These are phyloP conservation scores for Penicillium manginii DNA, from an alignment of 495 filamentous ascomycete species.

Conservation along the genomic window DNA sequence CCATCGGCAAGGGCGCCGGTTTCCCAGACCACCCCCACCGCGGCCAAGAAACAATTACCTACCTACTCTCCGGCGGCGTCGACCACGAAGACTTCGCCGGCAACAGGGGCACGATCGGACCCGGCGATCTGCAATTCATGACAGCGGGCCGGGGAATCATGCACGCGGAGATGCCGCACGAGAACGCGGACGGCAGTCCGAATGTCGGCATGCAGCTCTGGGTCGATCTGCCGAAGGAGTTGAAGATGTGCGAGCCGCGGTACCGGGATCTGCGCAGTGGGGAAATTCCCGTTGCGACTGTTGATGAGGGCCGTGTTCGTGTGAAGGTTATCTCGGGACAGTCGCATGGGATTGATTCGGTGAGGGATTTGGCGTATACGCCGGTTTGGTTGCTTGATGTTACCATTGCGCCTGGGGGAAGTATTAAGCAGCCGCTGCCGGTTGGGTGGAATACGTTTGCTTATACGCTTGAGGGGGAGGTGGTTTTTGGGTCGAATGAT, in stretches of 20 bases:
- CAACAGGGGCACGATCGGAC: slow-evolving; percentile 79
- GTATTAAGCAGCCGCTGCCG: slow-evolving; percentile 72
- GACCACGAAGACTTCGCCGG: slow-evolving; percentile 98
- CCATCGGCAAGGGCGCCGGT: slow-evolving; percentile 75
- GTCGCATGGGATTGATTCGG: slow-evolving; percentile 78
- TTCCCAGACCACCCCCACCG: slow-evolving; percentile 87
- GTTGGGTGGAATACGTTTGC: slow-evolving; percentile 89
- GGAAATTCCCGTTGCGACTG: slow-evolving; percentile 74
- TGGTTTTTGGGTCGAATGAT: slow-evolving; percentile 65
- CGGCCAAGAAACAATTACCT: slow-evolving; percentile 88
- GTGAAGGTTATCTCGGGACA: slow-evolving; percentile 91
- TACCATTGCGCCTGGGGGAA: slow-evolving; percentile 77
- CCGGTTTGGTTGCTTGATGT: slow-evolving; percentile 94
- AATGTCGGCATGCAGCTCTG: slow-evolving; percentile 93
- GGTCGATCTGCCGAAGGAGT: slow-evolving; percentile 82
- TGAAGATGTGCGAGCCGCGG: slow-evolving; percentile 88
- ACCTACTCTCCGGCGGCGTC: slow-evolving; percentile 78
- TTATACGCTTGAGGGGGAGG: slow-evolving; percentile 75
- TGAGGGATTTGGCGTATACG: slow-evolving; percentile 90
- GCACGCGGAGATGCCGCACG: slow-evolving; percentile 94
- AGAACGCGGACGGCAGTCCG: slow-evolving; percentile 72
- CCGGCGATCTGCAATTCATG: slow-evolving; percentile 96
- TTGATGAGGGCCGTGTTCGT: slow-evolving; percentile 71
- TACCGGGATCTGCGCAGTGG: slow-evolving; percentile 79
- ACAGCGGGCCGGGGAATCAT: slow-evolving; percentile 91